phyloP scores from a whole-genome alignment of 2,329 filamentous ascomycete genomes.

The Blastomyces silverae region DNA sequence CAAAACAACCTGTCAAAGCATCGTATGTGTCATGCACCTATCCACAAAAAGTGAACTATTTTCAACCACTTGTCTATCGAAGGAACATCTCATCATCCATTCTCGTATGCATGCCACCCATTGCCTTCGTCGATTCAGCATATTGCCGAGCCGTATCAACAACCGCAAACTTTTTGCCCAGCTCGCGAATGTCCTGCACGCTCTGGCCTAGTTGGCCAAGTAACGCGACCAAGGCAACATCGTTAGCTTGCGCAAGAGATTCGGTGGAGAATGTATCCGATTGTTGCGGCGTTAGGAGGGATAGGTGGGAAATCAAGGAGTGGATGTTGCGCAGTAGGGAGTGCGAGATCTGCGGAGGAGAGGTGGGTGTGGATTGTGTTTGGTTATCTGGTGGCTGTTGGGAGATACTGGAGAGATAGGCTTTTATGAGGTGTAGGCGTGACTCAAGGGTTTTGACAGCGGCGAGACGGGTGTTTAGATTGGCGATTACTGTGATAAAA shows the following conservation, averaged over 20 bases:
- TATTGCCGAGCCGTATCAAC: slow-evolving; percentile 43
- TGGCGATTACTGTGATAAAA: slow-evolving; percentile 48
- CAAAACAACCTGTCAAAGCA: background rate
- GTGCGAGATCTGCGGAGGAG: slow-evolving; percentile 46
- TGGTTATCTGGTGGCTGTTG: slow-evolving; percentile 21
- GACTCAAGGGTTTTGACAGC: slow-evolving; percentile 88
- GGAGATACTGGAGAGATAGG: slow-evolving; percentile 67
- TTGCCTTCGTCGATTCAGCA: slow-evolving; percentile 23
- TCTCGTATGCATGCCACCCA: slow-evolving; percentile 22
- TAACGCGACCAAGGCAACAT: slow-evolving; percentile 71
- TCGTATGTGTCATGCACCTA: background rate
- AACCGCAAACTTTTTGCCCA: slow-evolving; percentile 66
- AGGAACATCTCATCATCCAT: slow-evolving; percentile 29
- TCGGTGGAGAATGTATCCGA: slow-evolving; percentile 60
- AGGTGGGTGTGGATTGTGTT: slow-evolving; percentile 37
- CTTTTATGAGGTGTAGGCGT: slow-evolving; percentile 62
- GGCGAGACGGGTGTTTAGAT: slow-evolving; percentile 79
- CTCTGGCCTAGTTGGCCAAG: slow-evolving; percentile 69
- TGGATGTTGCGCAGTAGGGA: slow-evolving; percentile 81
- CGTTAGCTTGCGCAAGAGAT: slow-evolving; percentile 69
- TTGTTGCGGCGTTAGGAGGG: slow-evolving; percentile 69
- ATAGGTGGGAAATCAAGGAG: slow-evolving; percentile 73
- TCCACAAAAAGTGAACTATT: background rate
- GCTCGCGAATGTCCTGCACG: slow-evolving; percentile 61
- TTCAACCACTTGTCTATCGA: slow-evolving; percentile 11